Percentiles rank a stretch among this genome's conserved stretches.
Conservation (phyloP, 139 green algal species). For the Pseudopediastrum boryanum region DNA sequence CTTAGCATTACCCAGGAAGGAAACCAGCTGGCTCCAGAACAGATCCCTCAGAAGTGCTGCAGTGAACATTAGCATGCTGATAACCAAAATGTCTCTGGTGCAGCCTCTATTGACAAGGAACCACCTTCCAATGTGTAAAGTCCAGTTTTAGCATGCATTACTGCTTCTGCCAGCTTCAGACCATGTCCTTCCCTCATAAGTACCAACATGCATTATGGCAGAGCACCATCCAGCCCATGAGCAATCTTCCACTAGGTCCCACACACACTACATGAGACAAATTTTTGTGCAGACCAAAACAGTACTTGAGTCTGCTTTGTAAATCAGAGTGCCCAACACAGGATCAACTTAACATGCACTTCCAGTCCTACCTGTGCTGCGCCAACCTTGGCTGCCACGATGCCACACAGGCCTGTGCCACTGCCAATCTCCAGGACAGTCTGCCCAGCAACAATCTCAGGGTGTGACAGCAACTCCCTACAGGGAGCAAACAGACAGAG, state of each 20-base stretch:
- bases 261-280: not conserved
- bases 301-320: not conserved
- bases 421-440: constrained; percentile 82
- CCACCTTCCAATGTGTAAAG: too few species aligned
- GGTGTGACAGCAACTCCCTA: constrained; percentile 58
- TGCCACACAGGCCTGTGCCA: constrained; percentile 77
- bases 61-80: too few species aligned
- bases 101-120: too few species aligned
- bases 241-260: not conserved
- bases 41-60: too few species aligned
- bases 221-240: not conserved
- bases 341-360: not conserved
- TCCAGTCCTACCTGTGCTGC: constrained; percentile 44
- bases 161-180: not conserved
- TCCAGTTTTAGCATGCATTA: not conserved
- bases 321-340: not conserved
- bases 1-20: too few species aligned
- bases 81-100: too few species aligned
- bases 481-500: constrained; percentile 25
- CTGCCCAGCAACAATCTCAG: constrained; percentile 48
- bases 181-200: too few species aligned
- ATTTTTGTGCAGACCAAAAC: not conserved
- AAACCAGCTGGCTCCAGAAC: too few species aligned
- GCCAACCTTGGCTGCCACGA: constrained; percentile 75
- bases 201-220: not conserved